Evolutionary conservation across 305 asterid genomes (phyloP).

Genomic region (Fraxinus xanthoxyloides): DNA sequence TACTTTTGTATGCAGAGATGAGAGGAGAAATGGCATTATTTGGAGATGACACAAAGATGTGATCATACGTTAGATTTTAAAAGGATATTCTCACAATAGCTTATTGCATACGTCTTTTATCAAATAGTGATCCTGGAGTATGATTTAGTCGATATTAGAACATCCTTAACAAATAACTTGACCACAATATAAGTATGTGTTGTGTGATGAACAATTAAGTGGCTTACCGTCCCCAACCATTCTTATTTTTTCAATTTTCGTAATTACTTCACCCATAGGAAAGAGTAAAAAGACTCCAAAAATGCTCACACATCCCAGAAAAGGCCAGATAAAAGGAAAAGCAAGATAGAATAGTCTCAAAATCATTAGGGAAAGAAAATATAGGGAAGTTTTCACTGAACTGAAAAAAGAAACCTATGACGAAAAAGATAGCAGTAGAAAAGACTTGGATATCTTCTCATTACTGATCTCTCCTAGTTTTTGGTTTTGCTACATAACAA

Average conservation of each 20-base stretch:
- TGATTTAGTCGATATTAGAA: not conserved
- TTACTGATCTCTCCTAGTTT: not conserved
- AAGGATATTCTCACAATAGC: not conserved
- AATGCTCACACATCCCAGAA: not conserved
- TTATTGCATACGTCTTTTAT: not conserved
- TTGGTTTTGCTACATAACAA: not conserved
- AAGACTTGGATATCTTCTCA: not conserved
- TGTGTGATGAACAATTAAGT: not conserved
- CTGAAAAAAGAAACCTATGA: not conserved
- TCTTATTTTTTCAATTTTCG: not conserved
- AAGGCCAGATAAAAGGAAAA: not conserved
- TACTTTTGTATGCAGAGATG: not conserved
- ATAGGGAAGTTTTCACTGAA: not conserved
- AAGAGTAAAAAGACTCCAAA: not conserved
- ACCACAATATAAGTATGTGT: not conserved
- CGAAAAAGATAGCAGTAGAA: not conserved
- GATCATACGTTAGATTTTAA: not conserved
- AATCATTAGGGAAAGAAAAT: not conserved
- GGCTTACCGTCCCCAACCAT: not conserved
- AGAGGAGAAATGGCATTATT: not conserved
- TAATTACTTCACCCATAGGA: not conserved
- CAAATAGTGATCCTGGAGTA: not conserved
- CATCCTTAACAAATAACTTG: not conserved
- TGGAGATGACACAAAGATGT: not conserved
- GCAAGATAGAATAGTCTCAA: not conserved